A percentile compares a stretch with the other conserved stretches of the same genome.
phyloP scores from a whole-genome alignment of 2,329 filamentous ascomycete genomes.

The Pseudogymnoascus destructans region DNA sequence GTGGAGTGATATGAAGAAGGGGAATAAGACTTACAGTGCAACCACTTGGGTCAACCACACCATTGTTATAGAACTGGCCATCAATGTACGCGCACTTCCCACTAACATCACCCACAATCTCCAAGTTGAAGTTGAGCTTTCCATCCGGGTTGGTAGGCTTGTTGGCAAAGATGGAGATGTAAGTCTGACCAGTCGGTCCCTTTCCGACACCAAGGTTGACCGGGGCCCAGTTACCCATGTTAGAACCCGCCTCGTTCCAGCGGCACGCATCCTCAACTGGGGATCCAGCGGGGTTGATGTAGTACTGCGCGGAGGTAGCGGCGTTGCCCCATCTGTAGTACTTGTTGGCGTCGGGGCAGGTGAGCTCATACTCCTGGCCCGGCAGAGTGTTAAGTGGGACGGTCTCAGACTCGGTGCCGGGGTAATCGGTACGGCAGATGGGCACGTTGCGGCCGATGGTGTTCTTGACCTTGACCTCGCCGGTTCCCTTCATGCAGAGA shows the following conservation, averaged over 20 bases:
- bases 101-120: conserved; percentile 47
- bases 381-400: conserved; percentile 55
- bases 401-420: conserved; percentile 79
- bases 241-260: conserved; percentile 52
- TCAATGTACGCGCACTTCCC: conserved; percentile 22
- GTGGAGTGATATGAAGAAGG: neutral
- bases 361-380: conserved; percentile 49
- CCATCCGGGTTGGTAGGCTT: conserved; percentile 52
- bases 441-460: conserved; percentile 51
- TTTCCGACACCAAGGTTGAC: conserved; percentile 73
- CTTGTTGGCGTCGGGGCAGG: conserved; percentile 56
- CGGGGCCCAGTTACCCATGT: conserved; percentile 73
- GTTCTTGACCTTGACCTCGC: conserved; percentile 63
- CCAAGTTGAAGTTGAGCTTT: conserved; percentile 64
- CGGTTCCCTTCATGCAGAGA: conserved; percentile 61
- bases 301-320: conserved; percentile 84
- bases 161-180: conserved; percentile 78
- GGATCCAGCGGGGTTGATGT: conserved; percentile 75
- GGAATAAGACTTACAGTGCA: conserved; percentile 25
- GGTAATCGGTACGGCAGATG: conserved; percentile 93
- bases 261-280: conserved; percentile 54
- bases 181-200: conserved; percentile 51
- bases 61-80: conserved; percentile 23
- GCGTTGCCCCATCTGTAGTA: conserved; percentile 71
- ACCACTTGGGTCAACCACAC: conserved; percentile 20